Conservation (phyloP, 805 yeast genomes). For the Candida ipomoeae region DNA sequence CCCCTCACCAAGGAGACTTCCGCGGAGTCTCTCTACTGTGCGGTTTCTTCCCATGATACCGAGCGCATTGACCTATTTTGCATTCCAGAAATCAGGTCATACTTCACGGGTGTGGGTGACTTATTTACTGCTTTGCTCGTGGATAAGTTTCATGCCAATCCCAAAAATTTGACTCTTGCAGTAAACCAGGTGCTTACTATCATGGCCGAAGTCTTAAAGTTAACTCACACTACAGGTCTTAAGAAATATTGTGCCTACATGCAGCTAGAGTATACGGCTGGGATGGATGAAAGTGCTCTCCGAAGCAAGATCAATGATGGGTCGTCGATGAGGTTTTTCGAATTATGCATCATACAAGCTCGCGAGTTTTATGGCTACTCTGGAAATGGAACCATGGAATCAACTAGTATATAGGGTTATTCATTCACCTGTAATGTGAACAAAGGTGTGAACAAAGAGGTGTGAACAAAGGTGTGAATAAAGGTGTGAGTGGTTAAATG, state of each 20-base stretch:
- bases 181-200: conserved; percentile 54
- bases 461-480: background rate
- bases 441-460: no score
- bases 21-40: conserved; percentile 25
- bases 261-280: conserved; percentile 10
- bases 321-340: conserved; percentile 64
- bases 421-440: no score
- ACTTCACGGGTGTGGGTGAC: conserved; percentile 96
- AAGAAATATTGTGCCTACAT: conserved; percentile 26
- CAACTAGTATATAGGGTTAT: conserved; percentile 1
- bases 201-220: conserved; percentile 48
- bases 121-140: conserved; percentile 75
- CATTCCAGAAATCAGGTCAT: conserved; percentile 64
- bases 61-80: conserved; percentile 29
- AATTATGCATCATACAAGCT: conserved; percentile 63
- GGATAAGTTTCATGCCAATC: conserved; percentile 48
- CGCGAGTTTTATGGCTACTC: conserved; percentile 34
- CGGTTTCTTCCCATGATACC: conserved; percentile 16
- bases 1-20: conserved; percentile 4
- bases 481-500: background rate
- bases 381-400: conserved; percentile 18
- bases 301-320: conserved; percentile 53
- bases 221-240: conserved; percentile 42
- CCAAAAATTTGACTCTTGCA: conserved; percentile 25
- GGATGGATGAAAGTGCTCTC: background rate